Evolutionary conservation across 2,329 filamentous ascomycete species (phyloP).

Genomic region (Cladophialophora immunda): DNA sequence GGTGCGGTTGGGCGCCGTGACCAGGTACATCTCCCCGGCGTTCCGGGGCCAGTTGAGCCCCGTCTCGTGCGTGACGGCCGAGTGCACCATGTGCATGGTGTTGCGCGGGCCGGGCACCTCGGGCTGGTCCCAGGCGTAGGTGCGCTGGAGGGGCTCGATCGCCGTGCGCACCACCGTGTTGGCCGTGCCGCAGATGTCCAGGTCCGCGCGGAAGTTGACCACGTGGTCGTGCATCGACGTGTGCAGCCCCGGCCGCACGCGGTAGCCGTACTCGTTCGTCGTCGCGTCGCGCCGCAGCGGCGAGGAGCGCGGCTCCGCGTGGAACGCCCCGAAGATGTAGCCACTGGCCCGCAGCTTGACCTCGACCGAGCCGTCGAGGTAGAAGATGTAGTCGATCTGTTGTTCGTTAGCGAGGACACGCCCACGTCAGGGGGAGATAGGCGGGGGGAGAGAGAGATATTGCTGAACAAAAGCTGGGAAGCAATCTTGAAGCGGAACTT

Average conservation of each 20-base stretch:
- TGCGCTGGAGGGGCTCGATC: slow-evolving; percentile 22
- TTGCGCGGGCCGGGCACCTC: slow-evolving; percentile 25
- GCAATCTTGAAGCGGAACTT: neutral
- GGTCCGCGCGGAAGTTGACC: slow-evolving; percentile 49
- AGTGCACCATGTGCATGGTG: slow-evolving; percentile 35
- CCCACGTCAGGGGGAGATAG: neutral
- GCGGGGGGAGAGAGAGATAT: too few relatives aligned
- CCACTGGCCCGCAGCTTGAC: slow-evolving; percentile 58
- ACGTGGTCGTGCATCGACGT: slow-evolving; percentile 51
- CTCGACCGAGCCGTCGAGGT: slow-evolving; percentile 61
- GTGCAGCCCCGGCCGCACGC: slow-evolving; percentile 46
- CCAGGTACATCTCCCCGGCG: slow-evolving; percentile 48
- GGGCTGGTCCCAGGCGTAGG: slow-evolving; percentile 30
- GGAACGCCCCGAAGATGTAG: slow-evolving; percentile 44
- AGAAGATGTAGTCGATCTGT: slow-evolving; percentile 60
- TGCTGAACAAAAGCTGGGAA: too few relatives aligned
- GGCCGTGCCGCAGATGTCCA: slow-evolving; percentile 45
- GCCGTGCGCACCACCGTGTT: slow-evolving; percentile 43
- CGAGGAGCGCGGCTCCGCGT: slow-evolving; percentile 28
- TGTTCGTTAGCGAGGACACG: too few relatives aligned
- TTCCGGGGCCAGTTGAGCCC: slow-evolving; percentile 50
- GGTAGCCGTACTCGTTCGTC: slow-evolving; percentile 48
- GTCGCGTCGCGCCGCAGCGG: slow-evolving; percentile 35
- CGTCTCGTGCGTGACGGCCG: slow-evolving; percentile 35
- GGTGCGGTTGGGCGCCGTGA: slow-evolving; percentile 48